Conservation (phyloP, 2,329 filamentous ascomycete species). For the Botrytis cinerea region DNA sequence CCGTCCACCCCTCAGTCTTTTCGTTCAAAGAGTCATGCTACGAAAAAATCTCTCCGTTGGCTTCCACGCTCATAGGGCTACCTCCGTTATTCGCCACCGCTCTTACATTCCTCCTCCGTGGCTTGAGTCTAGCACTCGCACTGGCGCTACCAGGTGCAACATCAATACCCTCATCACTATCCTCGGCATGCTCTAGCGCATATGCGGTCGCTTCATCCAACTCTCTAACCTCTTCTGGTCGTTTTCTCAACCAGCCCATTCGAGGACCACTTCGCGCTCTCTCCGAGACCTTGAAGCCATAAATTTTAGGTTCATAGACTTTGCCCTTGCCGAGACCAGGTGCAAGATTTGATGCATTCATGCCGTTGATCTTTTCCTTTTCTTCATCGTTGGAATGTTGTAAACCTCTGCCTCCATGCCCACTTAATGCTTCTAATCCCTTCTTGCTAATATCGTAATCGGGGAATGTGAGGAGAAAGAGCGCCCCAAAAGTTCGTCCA, state of each 20-base stretch:
- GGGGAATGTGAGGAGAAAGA: slow-evolving; percentile 98
- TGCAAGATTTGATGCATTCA: slow-evolving; percentile 82
- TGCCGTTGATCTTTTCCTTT: slow-evolving; percentile 72
- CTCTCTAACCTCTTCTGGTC: slow-evolving; percentile 76
- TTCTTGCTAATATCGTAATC: slow-evolving; percentile 85
- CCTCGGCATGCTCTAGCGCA: slow-evolving; percentile 56
- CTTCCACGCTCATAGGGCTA: slow-evolving; percentile 42
- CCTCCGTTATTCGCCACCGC: slow-evolving; percentile 31
- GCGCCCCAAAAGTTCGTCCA: slow-evolving; percentile 91
- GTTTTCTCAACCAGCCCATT: slow-evolving; percentile 94
- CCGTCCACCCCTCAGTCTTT: background rate
- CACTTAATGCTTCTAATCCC: slow-evolving; percentile 58
- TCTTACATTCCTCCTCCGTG: slow-evolving; percentile 10
- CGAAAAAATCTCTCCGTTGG: slow-evolving; percentile 33
- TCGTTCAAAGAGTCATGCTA: slow-evolving; percentile 22
- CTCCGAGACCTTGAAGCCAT: slow-evolving; percentile 93
- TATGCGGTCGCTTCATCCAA: slow-evolving; percentile 74
- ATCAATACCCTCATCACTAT: slow-evolving; percentile 54
- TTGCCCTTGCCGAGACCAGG: slow-evolving; percentile 79
- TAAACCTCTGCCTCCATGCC: slow-evolving; percentile 42
- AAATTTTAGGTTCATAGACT: slow-evolving; percentile 94
- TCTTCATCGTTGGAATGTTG: slow-evolving; percentile 47
- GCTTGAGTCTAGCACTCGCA: slow-evolving; percentile 19
- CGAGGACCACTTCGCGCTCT: slow-evolving; percentile 84
- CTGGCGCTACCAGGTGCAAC: slow-evolving; percentile 28